Conservation (phyloP, 2,329 filamentous ascomycete species). For the Fusarium vanettenii region DNA sequence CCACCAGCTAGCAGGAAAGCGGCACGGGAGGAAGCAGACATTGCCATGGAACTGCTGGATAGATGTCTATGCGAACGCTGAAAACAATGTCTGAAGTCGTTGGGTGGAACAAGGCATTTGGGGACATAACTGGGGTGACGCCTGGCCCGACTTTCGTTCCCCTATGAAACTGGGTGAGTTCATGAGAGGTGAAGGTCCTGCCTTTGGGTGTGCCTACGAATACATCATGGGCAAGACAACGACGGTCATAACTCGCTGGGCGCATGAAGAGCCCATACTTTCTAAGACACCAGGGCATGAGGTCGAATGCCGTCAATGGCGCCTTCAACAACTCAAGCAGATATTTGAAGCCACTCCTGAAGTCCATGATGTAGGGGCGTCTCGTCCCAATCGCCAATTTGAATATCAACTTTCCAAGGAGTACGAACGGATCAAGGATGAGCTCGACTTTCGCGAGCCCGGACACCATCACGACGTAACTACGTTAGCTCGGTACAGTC, state of each 20-base stretch:
- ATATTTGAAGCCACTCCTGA: neutral
- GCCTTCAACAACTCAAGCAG: neutral
- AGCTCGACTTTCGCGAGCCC: neutral
- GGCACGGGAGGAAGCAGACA: neutral
- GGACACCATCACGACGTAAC: neutral
- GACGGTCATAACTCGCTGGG: neutral
- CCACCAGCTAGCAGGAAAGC: neutral
- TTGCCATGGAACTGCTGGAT: neutral
- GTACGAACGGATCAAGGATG: neutral
- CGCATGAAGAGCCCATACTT: neutral
- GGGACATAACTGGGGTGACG: constrained; percentile 15
- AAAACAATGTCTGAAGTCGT: constrained; percentile 22
- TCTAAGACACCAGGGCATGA: neutral
- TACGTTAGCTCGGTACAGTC: neutral
- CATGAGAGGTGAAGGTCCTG: neutral
- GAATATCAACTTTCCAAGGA: neutral
- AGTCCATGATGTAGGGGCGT: neutral
- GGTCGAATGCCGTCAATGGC: neutral
- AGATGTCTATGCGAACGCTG: constrained; percentile 6
- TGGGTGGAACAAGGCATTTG: constrained; percentile 26
- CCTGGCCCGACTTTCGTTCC: constrained; percentile 4
- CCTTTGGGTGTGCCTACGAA: neutral
- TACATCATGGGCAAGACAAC: too few species aligned
- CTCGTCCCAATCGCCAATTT: neutral
- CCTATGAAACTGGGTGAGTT: neutral